These are phyloP conservation scores for Selenicereus undatus DNA, from an alignment of 148 eudicot species.

Conservation along the genomic window DNA sequence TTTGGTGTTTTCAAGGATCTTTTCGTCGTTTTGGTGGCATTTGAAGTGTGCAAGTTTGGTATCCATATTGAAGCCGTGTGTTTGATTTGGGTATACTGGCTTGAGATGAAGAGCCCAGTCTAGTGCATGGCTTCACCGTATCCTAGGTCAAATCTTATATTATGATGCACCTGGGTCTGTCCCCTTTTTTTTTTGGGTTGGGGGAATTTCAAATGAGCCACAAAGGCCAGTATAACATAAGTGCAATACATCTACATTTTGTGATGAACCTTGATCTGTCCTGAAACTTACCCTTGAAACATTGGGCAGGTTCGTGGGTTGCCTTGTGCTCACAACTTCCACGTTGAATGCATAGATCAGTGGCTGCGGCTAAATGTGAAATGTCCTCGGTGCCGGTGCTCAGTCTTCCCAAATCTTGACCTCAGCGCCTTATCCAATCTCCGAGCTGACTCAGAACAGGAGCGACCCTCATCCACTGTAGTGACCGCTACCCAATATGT, in stretches of 20 bases:
- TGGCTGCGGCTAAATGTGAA: constrained; percentile 92
- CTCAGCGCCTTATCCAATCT: constrained; percentile 80
- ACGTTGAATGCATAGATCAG: constrained; percentile 91
- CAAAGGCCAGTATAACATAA: too few species aligned
- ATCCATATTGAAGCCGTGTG: too few species aligned
- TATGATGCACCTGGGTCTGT: too few species aligned
- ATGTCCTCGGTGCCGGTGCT: constrained; percentile 95
- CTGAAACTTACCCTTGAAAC: background rate
- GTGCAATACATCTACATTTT: background rate
- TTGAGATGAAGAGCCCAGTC: too few species aligned
- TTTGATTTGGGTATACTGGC: too few species aligned
- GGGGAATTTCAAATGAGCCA: too few species aligned
- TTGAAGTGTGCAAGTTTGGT: too few species aligned
- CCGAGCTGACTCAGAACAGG: constrained; percentile 64
- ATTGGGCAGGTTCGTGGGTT: constrained; percentile 80
- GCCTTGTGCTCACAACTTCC: constrained; percentile 98
- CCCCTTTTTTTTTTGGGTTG: too few species aligned
- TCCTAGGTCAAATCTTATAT: background rate
- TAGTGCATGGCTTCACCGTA: too few species aligned
- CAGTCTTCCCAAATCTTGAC: constrained; percentile 89
- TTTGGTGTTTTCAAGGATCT: too few species aligned
- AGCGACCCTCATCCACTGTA: constrained; percentile 45
- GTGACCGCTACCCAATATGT: constrained; percentile 52
- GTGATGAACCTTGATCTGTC: background rate
- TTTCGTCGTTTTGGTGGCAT: too few species aligned